A percentile compares a stretch with the other conserved stretches of the same genome.
Conservation (phyloP, 306 rosid genomes). For the Ziziphus jujuba region DNA sequence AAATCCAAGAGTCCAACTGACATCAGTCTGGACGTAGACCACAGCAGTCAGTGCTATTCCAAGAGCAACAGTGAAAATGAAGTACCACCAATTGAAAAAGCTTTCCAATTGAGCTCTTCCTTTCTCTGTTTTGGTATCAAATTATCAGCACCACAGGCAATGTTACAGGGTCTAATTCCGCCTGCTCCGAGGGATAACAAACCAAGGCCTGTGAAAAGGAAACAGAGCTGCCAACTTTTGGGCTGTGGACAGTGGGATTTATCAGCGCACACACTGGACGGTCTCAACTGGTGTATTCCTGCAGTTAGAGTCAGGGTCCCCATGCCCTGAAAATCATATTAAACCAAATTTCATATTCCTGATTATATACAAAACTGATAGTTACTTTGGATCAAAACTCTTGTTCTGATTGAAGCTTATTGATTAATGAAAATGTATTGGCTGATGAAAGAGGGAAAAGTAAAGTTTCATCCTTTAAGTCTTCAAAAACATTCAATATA, state of each 20-base stretch:
- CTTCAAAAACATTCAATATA: no score
- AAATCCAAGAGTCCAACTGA: conserved; percentile 75
- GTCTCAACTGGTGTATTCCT: conserved; percentile 48
- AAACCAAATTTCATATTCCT: not conserved
- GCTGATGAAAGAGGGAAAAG: no score
- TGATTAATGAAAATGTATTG: no score
- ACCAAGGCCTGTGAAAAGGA: conserved; percentile 58
- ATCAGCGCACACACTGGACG: conserved; percentile 36
- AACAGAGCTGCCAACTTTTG: conserved; percentile 53
- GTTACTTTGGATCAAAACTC: no score
- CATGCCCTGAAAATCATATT: conserved; percentile 53
- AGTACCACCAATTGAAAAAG: conserved; percentile 93
- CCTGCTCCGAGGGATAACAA: conserved; percentile 77
- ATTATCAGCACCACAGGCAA: conserved; percentile 83
- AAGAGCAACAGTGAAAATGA: conserved; percentile 68
- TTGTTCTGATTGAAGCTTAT: no score
- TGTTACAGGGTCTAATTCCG: conserved; percentile 82
- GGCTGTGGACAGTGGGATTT: conserved; percentile 45
- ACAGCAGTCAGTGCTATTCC: conserved; percentile 63
- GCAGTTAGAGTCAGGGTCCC: conserved; percentile 65
- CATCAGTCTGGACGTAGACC: conserved; percentile 70
- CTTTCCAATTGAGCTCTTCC: conserved; percentile 67
- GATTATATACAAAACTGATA: not conserved
- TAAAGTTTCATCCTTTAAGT: no score
- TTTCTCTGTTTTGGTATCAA: conserved; percentile 56